Percentiles rank a stretch among this genome's conserved stretches.
phyloP scores from a whole-genome alignment of 441 rosid species.

The Sinapis alba region DNA sequence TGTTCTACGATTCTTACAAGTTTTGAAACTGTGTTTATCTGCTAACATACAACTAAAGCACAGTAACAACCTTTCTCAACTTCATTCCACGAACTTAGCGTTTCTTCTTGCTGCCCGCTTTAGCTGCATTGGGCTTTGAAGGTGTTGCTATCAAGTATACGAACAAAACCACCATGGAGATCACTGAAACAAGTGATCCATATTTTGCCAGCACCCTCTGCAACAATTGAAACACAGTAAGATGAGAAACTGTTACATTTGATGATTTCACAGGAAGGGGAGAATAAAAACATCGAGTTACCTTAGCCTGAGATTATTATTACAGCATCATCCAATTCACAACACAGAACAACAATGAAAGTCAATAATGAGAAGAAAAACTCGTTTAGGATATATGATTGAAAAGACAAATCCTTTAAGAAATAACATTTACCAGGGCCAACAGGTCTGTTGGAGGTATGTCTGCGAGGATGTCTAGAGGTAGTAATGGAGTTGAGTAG shows the following conservation, averaged over 20 bases:
- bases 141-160: slow-evolving; percentile 66
- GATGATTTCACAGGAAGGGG: not conserved
- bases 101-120: slow-evolving; percentile 79
- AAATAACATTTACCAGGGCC: slow-evolving; percentile 54
- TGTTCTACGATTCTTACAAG: slow-evolving; percentile 30
- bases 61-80: slow-evolving; percentile 15
- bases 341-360: not conserved
- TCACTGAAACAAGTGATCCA: slow-evolving; percentile 78
- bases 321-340: not conserved
- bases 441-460: slow-evolving; percentile 71
- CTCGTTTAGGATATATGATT: not conserved
- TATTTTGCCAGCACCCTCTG: slow-evolving; percentile 63
- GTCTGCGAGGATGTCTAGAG: slow-evolving; percentile 83
- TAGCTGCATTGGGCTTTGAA: slow-evolving; percentile 45
- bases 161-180: slow-evolving; percentile 68
- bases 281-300: not conserved
- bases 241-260: not conserved
- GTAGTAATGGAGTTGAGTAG: slow-evolving; percentile 74
- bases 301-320: not conserved
- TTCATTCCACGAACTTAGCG: slow-evolving; percentile 45
- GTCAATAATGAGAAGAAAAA: not conserved
- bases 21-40: slow-evolving; percentile 19
- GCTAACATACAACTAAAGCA: slow-evolving; percentile 20
- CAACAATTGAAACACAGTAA: slow-evolving; percentile 2
- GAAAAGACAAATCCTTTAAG: not conserved